Percentiles rank a stretch among this genome's conserved stretches.
These are phyloP conservation scores for Tricholoma saponaceum DNA, from an alignment of 768 basidiomycete species.

Conservation along the genomic window DNA sequence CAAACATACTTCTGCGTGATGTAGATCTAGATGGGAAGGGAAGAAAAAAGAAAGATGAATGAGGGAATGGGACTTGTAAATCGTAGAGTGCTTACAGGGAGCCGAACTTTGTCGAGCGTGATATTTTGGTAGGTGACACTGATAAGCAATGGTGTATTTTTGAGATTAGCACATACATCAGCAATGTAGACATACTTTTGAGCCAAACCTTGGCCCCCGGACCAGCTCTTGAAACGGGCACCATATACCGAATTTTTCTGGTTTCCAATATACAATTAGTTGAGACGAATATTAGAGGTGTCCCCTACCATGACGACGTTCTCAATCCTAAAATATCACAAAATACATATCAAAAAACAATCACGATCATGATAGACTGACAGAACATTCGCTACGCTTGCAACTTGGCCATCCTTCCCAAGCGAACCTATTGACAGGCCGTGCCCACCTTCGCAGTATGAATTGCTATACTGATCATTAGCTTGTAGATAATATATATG, in stretches of 20 bases:
- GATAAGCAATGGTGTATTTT: background rate
- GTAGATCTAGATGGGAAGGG: conserved; percentile 39
- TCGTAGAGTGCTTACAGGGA: conserved; percentile 38
- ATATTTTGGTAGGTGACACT: conserved; percentile 62
- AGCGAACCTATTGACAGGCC: conserved; percentile 57
- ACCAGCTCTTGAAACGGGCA: conserved; percentile 69
- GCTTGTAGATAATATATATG: background rate
- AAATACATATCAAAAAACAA: background rate
- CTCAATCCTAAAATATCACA: conserved; percentile 32
- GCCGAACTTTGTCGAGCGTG: conserved; percentile 43
- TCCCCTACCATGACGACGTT: conserved; percentile 38
- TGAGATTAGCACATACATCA: background rate
- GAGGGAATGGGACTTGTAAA: background rate
- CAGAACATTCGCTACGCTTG: conserved; percentile 56
- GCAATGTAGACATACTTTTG: conserved; percentile 37
- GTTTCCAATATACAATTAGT: background rate
- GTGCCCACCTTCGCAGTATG: conserved; percentile 55
- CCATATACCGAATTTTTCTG: conserved; percentile 51
- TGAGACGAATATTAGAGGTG: background rate
- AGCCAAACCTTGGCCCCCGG: conserved; percentile 55
- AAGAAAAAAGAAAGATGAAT: background rate
- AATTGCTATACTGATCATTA: conserved; percentile 29
- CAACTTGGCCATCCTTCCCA: conserved; percentile 39
- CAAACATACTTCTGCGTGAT: conserved; percentile 54
- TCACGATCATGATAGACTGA: conserved; percentile 22